These are phyloP conservation scores for Sarcomyxa edulis DNA, from an alignment of 768 basidiomycete genomes.

Conservation along the genomic window DNA sequence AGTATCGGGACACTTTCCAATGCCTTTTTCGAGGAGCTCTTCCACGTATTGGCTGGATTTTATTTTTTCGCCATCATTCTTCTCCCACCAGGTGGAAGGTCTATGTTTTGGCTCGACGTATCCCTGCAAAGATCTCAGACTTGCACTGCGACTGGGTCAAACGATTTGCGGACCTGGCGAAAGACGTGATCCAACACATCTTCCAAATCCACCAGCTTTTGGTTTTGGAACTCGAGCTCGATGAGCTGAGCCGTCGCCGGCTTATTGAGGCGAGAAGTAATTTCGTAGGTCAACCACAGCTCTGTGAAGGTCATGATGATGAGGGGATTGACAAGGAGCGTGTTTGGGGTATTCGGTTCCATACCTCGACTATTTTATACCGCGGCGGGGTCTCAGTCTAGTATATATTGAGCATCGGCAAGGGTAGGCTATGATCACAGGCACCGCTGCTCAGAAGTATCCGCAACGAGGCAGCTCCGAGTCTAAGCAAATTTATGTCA, in stretches of 20 bases:
- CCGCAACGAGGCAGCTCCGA: too few relatives aligned
- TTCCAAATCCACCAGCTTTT: conserved; percentile 37
- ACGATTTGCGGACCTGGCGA: too few relatives aligned
- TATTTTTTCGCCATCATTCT: conserved; percentile 29
- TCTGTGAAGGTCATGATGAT: conserved; percentile 22
- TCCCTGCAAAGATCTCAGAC: conserved; percentile 39
- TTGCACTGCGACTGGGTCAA: conserved; percentile 12
- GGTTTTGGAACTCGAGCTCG: conserved; percentile 36
- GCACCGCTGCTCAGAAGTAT: too few relatives aligned
- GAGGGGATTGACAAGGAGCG: too few relatives aligned
- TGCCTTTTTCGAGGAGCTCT: conserved; percentile 28
- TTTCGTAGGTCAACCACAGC: conserved; percentile 45
- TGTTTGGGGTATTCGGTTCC: too few relatives aligned
- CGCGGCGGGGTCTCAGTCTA: too few relatives aligned
- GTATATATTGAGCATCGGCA: too few relatives aligned
- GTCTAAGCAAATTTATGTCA: too few relatives aligned
- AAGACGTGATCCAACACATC: conserved; percentile 38
- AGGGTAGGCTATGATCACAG: too few relatives aligned
- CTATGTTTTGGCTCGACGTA: conserved; percentile 39
- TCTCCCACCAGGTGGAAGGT: conserved; percentile 40
- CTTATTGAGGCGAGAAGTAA: conserved; percentile 35
- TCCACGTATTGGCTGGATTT: conserved; percentile 29
- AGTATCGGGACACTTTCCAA: conserved; percentile 35
- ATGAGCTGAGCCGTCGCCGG: conserved; percentile 41
- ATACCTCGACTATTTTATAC: too few relatives aligned